Percentiles rank a stretch among this genome's conserved stretches.
phyloP scores from a whole-genome alignment of 2,329 filamentous ascomycete genomes.

The Botryotinia globosa region DNA sequence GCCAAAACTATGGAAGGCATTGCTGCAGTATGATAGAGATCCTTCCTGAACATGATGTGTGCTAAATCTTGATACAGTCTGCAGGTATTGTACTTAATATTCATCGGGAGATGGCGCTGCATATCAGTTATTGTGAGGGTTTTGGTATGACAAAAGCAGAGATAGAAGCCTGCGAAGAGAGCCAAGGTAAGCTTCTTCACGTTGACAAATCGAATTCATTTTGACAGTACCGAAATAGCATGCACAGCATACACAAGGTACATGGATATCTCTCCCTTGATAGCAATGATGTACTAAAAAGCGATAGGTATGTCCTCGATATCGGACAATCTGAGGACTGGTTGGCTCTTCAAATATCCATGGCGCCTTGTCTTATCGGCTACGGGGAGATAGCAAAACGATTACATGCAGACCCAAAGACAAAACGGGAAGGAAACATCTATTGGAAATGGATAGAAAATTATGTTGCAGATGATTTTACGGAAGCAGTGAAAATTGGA shows the following conservation, averaged over 20 bases:
- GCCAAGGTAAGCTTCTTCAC: conserved; percentile 53
- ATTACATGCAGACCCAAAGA: conserved; percentile 61
- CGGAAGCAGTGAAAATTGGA: conserved; percentile 66
- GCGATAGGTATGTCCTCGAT: conserved; percentile 75
- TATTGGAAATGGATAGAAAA: conserved; percentile 94
- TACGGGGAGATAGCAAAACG: conserved; percentile 77
- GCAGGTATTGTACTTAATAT: conserved; percentile 74
- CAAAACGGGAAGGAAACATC: conserved; percentile 60
- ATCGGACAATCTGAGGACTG: conserved; percentile 84
- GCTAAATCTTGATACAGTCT: conserved; percentile 43
- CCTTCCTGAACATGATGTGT: background rate
- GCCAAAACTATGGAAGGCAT: conserved; percentile 71
- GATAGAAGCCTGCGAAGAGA: conserved; percentile 71
- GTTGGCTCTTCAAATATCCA: conserved; percentile 78
- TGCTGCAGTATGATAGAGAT: conserved; percentile 52
- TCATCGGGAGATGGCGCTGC: conserved; percentile 74
- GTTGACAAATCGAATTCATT: background rate
- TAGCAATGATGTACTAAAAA: conserved; percentile 7
- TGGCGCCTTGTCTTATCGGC: conserved; percentile 86
- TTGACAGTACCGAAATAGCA: conserved; percentile 42
- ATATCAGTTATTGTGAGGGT: conserved; percentile 75
- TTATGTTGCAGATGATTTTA: conserved; percentile 79
- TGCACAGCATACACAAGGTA: conserved; percentile 72
- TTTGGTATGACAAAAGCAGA: conserved; percentile 75
- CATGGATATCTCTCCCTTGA: background rate